Evolutionary conservation across 2,329 filamentous ascomycete species (phyloP).

Genomic region (Aspergillus sergii): DNA sequence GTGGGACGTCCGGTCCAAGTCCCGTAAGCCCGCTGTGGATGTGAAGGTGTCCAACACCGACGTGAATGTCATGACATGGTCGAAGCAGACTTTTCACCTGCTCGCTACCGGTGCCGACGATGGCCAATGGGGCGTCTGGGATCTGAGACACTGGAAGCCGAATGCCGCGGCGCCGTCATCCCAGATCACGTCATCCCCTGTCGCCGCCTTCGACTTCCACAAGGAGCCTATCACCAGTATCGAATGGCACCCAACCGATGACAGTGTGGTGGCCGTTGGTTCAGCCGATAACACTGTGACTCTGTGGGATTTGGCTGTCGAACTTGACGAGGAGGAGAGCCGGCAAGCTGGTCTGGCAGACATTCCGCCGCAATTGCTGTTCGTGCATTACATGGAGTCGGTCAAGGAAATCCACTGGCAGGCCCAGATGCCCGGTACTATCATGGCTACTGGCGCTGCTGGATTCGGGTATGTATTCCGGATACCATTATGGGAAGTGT

Average conservation of each 20-base stretch:
- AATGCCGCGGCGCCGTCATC: constrained; percentile 51
- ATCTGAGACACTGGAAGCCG: constrained; percentile 91
- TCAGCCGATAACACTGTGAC: constrained; percentile 93
- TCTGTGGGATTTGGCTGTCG: constrained; percentile 94
- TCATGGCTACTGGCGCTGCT: constrained; percentile 87
- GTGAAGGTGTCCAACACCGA: constrained; percentile 82
- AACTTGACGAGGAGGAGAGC: constrained; percentile 95
- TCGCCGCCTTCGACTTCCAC: constrained; percentile 95
- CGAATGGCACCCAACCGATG: constrained; percentile 97
- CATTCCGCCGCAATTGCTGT: constrained; percentile 90
- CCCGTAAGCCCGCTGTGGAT: constrained; percentile 80
- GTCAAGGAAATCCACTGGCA: constrained; percentile 98
- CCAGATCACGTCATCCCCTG: constrained; percentile 67
- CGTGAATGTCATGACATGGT: constrained; percentile 98
- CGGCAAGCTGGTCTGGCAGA: constrained; percentile 84
- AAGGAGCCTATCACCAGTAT: constrained; percentile 94
- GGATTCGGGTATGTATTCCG: constrained; percentile 65
- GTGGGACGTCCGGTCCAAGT: constrained; percentile 93
- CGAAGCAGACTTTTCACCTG: constrained; percentile 80
- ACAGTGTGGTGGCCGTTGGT: constrained; percentile 90
- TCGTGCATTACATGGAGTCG: constrained; percentile 93
- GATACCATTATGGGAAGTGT: background rate
- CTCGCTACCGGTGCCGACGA: constrained; percentile 92
- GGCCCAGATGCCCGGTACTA: constrained; percentile 84
- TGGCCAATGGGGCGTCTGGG: constrained; percentile 94